Base-by-base conservation (phyloP, 2,329 filamentous ascomycete species). In the Purpureocillium takamizusanense region DNA sequence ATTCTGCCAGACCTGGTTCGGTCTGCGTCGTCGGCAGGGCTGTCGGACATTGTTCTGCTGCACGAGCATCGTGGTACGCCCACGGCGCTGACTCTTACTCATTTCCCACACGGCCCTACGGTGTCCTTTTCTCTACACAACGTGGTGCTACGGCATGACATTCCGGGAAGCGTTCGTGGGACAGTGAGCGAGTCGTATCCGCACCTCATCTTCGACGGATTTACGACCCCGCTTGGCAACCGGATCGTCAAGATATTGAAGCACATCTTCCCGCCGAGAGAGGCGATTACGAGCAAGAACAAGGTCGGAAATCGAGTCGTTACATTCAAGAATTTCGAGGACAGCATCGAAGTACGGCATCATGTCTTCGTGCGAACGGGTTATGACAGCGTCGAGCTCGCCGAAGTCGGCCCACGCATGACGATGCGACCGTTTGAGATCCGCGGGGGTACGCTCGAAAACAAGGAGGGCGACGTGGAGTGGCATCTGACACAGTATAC, bases 401-500 rank as follows among this genome's bases (percentile, higher is more conserved):
- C 85, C 12, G 88, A 95, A 59, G 87, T 94, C 36, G 88, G 90
- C 0, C 92, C 92, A 1, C 74, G 92, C 41, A 95, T 97, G 86
- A 95, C 88, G n/a, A 92, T 97, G 87, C 74, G 87, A 49, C 69
- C 88, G 38, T 98, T 97, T 56, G 87, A 97, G 66, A 95, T 98
- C 44, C 75, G 89, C 34, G 83, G 82, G 38, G 90, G 92, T 13
- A 94, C 90, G 4, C 67, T 95, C 43, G 92, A 97, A 57, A 94
- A 89, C 54, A 94, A 94, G 61, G 86, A 94, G 49, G 90, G 90
- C 4, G 92, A 98, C 62, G 80, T 94, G 4, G 92, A 98, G 64
- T 98, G 92, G 92, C 84, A 92, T 46, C 70, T 98, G 46, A 94
- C 86, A 44, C 90, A 95, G 57, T 98, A 95, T 61, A 98, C 90